Percentiles rank a stretch among this genome's conserved stretches.
These are phyloP conservation scores for Plantago ovata DNA, from an alignment of 257 asterid genomes.

Conservation along the genomic window DNA sequence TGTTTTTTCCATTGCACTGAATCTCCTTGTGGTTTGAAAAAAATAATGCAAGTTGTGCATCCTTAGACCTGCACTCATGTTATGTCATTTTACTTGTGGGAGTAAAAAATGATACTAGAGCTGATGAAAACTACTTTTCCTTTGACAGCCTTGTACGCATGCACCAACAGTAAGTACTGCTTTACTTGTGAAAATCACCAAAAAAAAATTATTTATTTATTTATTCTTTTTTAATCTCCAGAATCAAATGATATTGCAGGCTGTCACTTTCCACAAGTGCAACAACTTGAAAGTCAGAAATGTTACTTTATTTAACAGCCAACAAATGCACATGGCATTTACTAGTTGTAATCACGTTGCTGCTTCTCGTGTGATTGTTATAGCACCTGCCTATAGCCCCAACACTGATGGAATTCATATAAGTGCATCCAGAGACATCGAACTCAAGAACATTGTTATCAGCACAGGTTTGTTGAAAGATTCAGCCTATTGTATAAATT, in stretches of 20 bases:
- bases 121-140: constrained; percentile 16
- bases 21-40: too few relatives aligned
- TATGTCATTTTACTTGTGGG: background rate
- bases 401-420: constrained; percentile 90
- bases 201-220: background rate
- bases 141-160: constrained; percentile 73
- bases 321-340: constrained; percentile 71
- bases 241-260: constrained; percentile 38
- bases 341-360: constrained; percentile 39
- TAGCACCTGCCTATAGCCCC: constrained; percentile 76
- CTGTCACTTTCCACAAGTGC: constrained; percentile 76
- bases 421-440: constrained; percentile 51
- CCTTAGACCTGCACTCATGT: background rate
- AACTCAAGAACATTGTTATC: constrained; percentile 37
- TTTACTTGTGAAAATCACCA: background rate
- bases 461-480: constrained; percentile 52
- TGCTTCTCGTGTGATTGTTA: constrained; percentile 38
- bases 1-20: too few relatives aligned
- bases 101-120: too few relatives aligned
- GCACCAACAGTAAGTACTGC: constrained; percentile 85
- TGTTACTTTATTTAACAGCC: constrained; percentile 43
- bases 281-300: constrained; percentile 54
- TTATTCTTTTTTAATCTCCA: background rate
- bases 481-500: constrained; percentile 2
- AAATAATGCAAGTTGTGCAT: too few relatives aligned